A percentile compares a stretch with the other conserved stretches of the same genome.
phyloP scores from a whole-genome alignment of 108 stramenopile species.

The Mediolabrus comicus region DNA sequence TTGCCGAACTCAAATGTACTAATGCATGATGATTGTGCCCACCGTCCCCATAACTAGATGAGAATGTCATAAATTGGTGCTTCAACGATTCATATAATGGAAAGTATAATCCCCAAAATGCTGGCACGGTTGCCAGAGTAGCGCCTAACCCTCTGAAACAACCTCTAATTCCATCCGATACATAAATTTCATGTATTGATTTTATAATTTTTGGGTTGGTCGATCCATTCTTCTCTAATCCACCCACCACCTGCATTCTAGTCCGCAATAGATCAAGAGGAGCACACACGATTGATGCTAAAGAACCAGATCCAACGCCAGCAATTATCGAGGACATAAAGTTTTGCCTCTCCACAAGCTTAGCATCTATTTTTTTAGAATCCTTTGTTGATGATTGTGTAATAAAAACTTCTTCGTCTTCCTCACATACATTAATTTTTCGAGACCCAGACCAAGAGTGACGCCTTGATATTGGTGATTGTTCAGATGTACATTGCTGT shows the following conservation, averaged over 20 bases:
- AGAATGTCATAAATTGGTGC: conserved; percentile 14
- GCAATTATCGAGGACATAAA: conserved; percentile 66
- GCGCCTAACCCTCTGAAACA: conserved; percentile 90
- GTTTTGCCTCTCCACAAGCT: conserved; percentile 28
- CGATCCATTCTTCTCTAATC: conserved; percentile 26
- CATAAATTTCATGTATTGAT: conserved; percentile 55
- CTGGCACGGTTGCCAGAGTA: conserved; percentile 84
- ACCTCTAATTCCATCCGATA: conserved; percentile 73
- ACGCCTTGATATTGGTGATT: conserved; percentile 4
- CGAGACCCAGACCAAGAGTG: conserved; percentile 43
- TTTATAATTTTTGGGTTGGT: conserved; percentile 28
- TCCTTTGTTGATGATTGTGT: neutral
- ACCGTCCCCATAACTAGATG: conserved; percentile 23
- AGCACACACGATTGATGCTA: conserved; percentile 81
- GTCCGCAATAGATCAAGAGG: conserved; percentile 88
- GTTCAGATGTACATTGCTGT: neutral
- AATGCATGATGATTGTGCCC: conserved; percentile 53
- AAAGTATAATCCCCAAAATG: conserved; percentile 91
- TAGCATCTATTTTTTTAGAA: neutral
- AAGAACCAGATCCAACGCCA: conserved; percentile 78
- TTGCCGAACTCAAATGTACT: conserved; percentile 75
- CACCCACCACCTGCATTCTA: conserved; percentile 83
- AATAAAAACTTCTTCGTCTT: conserved; percentile 12
- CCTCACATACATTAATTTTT: conserved; percentile 34
- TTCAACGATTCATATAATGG: conserved; percentile 58